Evolutionary conservation across 176 grass and related monocot species (phyloP), one percentile per base, ranked within the genome.

Genomic region (Chloris gayana): DNA sequence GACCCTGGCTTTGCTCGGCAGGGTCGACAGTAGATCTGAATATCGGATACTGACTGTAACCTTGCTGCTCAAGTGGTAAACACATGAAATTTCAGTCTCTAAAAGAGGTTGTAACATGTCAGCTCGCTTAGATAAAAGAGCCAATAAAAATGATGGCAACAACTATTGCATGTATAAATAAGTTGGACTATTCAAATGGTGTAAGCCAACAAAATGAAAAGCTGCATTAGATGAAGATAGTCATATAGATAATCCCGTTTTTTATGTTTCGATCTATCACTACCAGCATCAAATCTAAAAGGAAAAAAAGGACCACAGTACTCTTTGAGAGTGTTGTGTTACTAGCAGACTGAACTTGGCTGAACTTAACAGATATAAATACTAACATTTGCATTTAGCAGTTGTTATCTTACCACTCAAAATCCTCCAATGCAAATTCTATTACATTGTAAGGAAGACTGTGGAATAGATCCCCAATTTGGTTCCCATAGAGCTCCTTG

Each of bases 391-490:
- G 70, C 37, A 60, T 24, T 46, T 25, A 33, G 69, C 59, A 72
- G 38, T 46, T 42, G 64, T 78, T 32, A 33, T 46, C 82, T 61
- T 92, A 98, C 95, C 95, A 98, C 78, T 91, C 90, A 39, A 92
- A 94, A 78, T 98, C 92, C 84, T 94, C 95, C 82, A 98, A 74
- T 39, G 87, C 84, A 87, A 98, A 98, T 78, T 98, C 95, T 67
- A 98, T 85, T 81, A 94, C 84, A 68, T 92, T 92, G 41, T 89
- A 98, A 73, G 95, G 67, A 86, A 92, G 91, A 70, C 86, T 94
- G 49, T 91, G 72, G 73, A 89, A 98, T 37, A 98, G 70, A 62
- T 98, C 95, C 7, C 89, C 82, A 63, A 98, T 98, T 89, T 98
- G 95, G 50, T 94, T 91, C 44, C 95, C 95, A 51, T 94, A 98